phyloP scores from a whole-genome alignment of 768 basidiomycete genomes.

The Termitomyces sp. region DNA sequence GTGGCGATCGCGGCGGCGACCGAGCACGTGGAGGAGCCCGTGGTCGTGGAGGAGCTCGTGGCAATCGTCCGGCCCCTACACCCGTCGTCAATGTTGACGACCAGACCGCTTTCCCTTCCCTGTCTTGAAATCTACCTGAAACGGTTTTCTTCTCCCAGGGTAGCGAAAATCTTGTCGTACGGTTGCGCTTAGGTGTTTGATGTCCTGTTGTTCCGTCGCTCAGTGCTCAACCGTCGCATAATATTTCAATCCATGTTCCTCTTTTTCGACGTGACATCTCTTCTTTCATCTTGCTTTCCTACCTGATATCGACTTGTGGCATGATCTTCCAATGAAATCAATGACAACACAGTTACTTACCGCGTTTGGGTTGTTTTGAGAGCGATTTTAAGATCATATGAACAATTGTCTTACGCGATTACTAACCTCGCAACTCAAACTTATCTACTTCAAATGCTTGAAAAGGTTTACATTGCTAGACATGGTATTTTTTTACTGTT shows the following conservation, averaged over 20 bases:
- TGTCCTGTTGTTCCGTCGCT: conserved; percentile 10
- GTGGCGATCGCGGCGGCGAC: conserved; percentile 39
- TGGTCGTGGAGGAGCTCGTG: conserved; percentile 39
- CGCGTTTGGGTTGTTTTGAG: neutral
- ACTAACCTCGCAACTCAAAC: neutral
- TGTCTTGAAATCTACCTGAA: conserved; percentile 39
- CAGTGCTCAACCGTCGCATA: conserved; percentile 16
- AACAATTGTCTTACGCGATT: no score
- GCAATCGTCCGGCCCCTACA: conserved; percentile 33
- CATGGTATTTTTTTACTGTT: conserved; percentile 41
- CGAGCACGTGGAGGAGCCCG: conserved; percentile 22
- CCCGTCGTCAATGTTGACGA: conserved; percentile 69
- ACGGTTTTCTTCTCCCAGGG: neutral
- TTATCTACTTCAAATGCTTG: conserved; percentile 32
- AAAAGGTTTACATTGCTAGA: conserved; percentile 63
- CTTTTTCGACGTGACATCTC: conserved; percentile 12
- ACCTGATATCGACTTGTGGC: conserved; percentile 12
- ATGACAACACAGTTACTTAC: conserved; percentile 17
- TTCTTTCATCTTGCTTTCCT: conserved; percentile 17
- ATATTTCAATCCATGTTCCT: conserved; percentile 13
- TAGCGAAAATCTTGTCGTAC: conserved; percentile 12
- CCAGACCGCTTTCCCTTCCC: conserved; percentile 84
- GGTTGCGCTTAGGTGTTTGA: conserved; percentile 9
- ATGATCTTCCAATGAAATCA: conserved; percentile 21
- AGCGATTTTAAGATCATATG: neutral